A percentile compares a stretch with the other conserved stretches of the same genome.
These are phyloP conservation scores for Fusarium cicatricum DNA, from an alignment of 2,329 filamentous ascomycete species.

Conservation along the genomic window DNA sequence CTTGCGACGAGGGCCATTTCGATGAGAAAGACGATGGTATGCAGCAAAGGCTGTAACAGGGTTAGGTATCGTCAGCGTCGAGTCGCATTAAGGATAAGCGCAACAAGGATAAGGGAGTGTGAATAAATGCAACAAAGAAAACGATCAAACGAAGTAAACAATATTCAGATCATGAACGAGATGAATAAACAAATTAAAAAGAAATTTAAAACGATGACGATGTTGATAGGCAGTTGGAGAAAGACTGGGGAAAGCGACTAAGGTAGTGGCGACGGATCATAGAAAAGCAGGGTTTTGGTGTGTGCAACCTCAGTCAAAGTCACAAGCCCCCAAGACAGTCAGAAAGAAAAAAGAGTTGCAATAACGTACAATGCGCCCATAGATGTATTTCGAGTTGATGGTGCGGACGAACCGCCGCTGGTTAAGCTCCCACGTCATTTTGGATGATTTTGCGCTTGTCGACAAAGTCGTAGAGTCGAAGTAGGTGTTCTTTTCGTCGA, in stretches of 20 bases:
- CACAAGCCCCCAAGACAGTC: background rate
- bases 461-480: slow-evolving; percentile 1
- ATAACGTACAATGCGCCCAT: slow-evolving; percentile 33
- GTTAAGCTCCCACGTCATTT: slow-evolving; percentile 36
- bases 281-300: slow-evolving; percentile 18
- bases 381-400: slow-evolving; percentile 38
- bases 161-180: background rate
- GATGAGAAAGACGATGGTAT: slow-evolving; percentile 83
- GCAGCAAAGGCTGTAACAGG: slow-evolving; percentile 80
- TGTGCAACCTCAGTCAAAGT: background rate
- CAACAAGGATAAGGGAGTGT: background rate
- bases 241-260: slow-evolving; percentile 24
- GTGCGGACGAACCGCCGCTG: slow-evolving; percentile 35
- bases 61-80: slow-evolving; percentile 31
- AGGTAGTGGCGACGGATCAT: slow-evolving; percentile 38
- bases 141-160: background rate
- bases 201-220: slow-evolving; percentile 11
- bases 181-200: slow-evolving; percentile 12
- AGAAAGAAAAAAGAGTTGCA: background rate
- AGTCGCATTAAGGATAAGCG: slow-evolving; percentile 27
- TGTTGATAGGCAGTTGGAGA: slow-evolving; percentile 21
- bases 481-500: background rate
- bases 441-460: background rate
- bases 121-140: background rate
- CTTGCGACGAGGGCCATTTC: slow-evolving; percentile 88